Evolutionary conservation across 2,329 filamentous ascomycete species (phyloP).

Genomic region (Cordyceps fumosorosea): DNA sequence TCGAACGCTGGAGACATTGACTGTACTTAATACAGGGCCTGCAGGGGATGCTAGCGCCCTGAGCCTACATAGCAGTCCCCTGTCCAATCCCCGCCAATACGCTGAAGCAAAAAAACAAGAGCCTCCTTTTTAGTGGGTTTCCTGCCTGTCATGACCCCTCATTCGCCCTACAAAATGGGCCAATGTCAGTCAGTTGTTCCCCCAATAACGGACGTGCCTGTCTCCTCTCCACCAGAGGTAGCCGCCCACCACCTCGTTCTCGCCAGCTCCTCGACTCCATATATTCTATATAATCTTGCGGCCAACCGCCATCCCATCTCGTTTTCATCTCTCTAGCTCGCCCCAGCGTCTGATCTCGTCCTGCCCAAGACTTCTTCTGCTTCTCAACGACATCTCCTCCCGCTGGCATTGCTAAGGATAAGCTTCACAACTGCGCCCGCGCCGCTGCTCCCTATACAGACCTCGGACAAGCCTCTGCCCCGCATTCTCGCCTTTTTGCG

Average conservation of each 20-base stretch:
- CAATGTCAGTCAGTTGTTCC: neutral
- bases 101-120: neutral
- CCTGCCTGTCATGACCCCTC: neutral
- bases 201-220: too few relatives aligned
- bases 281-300: neutral
- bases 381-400: neutral
- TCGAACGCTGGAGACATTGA: neutral
- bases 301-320: constrained; percentile 5
- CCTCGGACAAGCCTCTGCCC: neutral
- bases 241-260: constrained; percentile 2
- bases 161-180: constrained; percentile 9
- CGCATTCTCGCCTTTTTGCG: constrained; percentile 7
- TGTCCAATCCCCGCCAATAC: neutral
- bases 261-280: neutral
- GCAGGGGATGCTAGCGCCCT: neutral
- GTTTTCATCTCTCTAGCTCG: neutral
- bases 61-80: neutral
- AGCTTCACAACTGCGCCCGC: neutral
- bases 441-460: neutral
- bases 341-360: neutral
- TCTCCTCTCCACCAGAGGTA: neutral
- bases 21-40: neutral
- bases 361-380: neutral
- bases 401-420: neutral
- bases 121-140: neutral